Conservation (phyloP, 2,329 filamentous ascomycete species). For the Didymella pomorum region DNA sequence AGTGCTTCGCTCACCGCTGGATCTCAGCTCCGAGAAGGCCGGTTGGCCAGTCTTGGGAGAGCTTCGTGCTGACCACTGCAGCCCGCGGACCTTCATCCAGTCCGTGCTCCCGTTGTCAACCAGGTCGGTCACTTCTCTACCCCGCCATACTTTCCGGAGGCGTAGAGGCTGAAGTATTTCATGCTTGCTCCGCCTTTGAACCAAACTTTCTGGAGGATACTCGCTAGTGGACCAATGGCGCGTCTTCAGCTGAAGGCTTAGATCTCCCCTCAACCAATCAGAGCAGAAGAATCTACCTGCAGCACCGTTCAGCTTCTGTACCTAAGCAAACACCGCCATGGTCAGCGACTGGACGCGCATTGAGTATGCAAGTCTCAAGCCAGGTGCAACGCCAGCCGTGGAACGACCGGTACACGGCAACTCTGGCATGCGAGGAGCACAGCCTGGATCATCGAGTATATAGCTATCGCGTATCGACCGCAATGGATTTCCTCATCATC, state of each 20-base stretch:
- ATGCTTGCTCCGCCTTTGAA: background rate
- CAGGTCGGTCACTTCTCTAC: background rate
- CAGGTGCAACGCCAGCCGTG: background rate
- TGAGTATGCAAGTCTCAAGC: background rate
- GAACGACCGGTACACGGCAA: background rate
- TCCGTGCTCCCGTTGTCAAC: background rate
- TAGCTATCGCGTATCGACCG: background rate
- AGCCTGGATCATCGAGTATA: background rate
- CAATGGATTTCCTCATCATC: background rate
- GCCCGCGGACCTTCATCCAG: background rate
- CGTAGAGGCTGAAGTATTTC: background rate
- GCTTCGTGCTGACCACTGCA: background rate
- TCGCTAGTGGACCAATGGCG: background rate
- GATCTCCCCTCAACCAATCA: background rate
- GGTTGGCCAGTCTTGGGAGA: background rate
- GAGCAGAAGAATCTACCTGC: background rate
- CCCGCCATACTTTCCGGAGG: background rate
- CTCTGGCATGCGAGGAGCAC: background rate
- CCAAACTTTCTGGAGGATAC: background rate
- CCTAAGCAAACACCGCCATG: conserved; percentile 1
- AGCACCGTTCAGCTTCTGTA: background rate
- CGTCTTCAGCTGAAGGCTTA: background rate
- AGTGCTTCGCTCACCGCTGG: background rate
- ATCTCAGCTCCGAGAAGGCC: background rate
- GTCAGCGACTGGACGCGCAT: too few relatives aligned